Percentiles rank a stretch among this genome's conserved stretches.
phyloP scores from a whole-genome alignment of 1,284 basidiomycete species.

The Polyporus tsugae region DNA sequence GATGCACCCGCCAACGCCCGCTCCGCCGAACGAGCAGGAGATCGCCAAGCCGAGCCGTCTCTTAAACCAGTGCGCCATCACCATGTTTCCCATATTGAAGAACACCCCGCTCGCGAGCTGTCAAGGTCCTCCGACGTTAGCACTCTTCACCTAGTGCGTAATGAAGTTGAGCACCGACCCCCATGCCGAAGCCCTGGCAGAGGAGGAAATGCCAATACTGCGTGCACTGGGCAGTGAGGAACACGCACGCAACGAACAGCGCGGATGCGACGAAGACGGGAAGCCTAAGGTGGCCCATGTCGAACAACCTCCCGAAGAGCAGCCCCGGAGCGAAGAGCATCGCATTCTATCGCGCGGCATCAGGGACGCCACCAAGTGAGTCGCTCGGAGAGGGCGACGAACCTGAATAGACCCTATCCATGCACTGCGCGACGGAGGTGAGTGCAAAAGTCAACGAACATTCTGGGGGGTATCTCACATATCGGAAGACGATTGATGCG shows the following conservation, averaged over 20 bases:
- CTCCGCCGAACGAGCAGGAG: slow-evolving; percentile 48
- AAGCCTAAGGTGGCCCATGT: background rate
- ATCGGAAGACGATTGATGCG: background rate
- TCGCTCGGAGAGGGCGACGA: background rate
- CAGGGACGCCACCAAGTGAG: background rate
- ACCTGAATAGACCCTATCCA: slow-evolving; percentile 9
- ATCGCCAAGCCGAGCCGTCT: slow-evolving; percentile 48
- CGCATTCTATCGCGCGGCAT: background rate
- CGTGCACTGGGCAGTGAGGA: slow-evolving; percentile 3
- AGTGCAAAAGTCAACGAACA: background rate
- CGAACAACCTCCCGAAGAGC: background rate
- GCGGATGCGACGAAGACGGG: background rate
- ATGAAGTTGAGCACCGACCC: background rate
- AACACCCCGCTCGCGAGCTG: slow-evolving; percentile 2
- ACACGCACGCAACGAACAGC: background rate
- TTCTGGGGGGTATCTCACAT: background rate
- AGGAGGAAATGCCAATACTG: slow-evolving; percentile 3
- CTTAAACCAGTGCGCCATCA: slow-evolving; percentile 53
- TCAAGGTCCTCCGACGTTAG: background rate
- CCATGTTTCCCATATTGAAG: slow-evolving; percentile 7
- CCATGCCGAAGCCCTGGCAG: slow-evolving; percentile 3
- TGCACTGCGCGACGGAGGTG: background rate
- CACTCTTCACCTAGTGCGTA: too few relatives aligned
- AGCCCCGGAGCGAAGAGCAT: slow-evolving; percentile 2
- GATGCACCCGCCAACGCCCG: slow-evolving; percentile 51